These are phyloP conservation scores for Neoarthrinium moseri DNA, from an alignment of 2,329 filamentous ascomycete species.

Conservation along the genomic window DNA sequence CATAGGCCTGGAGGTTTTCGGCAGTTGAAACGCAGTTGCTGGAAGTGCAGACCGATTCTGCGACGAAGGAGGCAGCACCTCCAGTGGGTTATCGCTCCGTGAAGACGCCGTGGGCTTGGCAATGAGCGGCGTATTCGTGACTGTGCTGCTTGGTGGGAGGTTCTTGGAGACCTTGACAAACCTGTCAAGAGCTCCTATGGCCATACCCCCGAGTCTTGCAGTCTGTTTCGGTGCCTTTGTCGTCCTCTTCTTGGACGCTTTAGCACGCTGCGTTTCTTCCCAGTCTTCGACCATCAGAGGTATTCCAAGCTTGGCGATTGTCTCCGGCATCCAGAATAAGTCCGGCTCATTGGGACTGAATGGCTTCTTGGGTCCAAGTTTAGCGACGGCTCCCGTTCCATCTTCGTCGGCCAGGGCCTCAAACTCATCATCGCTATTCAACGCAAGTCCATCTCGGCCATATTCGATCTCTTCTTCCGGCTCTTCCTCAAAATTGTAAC, in stretches of 20 bases:
- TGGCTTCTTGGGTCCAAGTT: slow-evolving; percentile 29
- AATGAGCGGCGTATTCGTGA: not conserved
- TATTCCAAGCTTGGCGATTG: slow-evolving; percentile 61
- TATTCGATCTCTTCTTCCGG: slow-evolving; percentile 57
- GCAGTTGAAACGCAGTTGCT: not conserved
- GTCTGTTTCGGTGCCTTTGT: slow-evolving; percentile 21
- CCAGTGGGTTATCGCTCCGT: slow-evolving; percentile 5
- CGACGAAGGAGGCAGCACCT: slow-evolving; percentile 5
- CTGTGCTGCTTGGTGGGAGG: slow-evolving; percentile 10
- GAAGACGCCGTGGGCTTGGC: slow-evolving; percentile 3
- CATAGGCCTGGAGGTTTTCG: slow-evolving; percentile 15
- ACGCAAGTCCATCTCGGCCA: slow-evolving; percentile 53
- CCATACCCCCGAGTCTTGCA: slow-evolving; percentile 19
- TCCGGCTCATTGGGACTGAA: slow-evolving; percentile 68
- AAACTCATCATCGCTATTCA: slow-evolving; percentile 67
- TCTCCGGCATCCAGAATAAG: slow-evolving; percentile 67
- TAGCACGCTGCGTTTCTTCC: slow-evolving; percentile 42
- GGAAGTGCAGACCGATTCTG: slow-evolving; percentile 13
- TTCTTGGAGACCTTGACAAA: slow-evolving; percentile 41
- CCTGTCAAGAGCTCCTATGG: slow-evolving; percentile 34
- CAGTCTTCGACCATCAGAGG: slow-evolving; percentile 66
- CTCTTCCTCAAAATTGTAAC: slow-evolving; percentile 73
- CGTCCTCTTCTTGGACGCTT: slow-evolving; percentile 21
- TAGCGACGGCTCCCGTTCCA: slow-evolving; percentile 19
- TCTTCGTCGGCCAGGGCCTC: slow-evolving; percentile 33